A percentile compares a stretch with the other conserved stretches of the same genome.
These are phyloP conservation scores for Colletotrichum endophyticum DNA, from an alignment of 2,329 filamentous ascomycete genomes.

Conservation along the genomic window DNA sequence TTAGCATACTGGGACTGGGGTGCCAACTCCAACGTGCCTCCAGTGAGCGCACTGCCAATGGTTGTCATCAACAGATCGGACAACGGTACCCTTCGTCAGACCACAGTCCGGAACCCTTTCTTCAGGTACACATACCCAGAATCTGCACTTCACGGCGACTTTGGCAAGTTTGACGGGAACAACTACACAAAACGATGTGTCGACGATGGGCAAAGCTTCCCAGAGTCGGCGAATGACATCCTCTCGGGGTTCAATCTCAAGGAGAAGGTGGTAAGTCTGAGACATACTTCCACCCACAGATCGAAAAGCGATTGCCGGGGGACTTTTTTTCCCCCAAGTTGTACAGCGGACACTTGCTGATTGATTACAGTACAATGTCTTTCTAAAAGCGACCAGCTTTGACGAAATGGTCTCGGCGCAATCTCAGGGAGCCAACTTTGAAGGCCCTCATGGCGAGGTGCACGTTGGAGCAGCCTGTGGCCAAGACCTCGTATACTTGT, in stretches of 20 bases:
- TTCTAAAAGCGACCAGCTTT: slow-evolving; percentile 40
- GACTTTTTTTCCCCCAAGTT: neutral
- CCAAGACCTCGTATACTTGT: slow-evolving; percentile 38
- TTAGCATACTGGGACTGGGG: slow-evolving; percentile 64
- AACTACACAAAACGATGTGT: slow-evolving; percentile 14
- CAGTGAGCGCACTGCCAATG: slow-evolving; percentile 36
- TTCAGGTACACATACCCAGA: slow-evolving; percentile 55
- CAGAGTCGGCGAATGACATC: slow-evolving; percentile 39
- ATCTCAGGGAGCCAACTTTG: slow-evolving; percentile 43
- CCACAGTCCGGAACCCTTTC: slow-evolving; percentile 55
- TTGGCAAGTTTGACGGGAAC: slow-evolving; percentile 31
- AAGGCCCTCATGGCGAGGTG: slow-evolving; percentile 48
- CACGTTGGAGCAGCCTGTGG: slow-evolving; percentile 43
- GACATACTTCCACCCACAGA: neutral
- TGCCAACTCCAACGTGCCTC: slow-evolving; percentile 44
- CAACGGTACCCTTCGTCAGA: slow-evolving; percentile 27
- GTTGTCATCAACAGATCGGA: slow-evolving; percentile 46
- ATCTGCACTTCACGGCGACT: slow-evolving; percentile 39
- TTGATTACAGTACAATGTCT: slow-evolving; percentile 43
- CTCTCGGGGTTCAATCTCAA: slow-evolving; percentile 39
- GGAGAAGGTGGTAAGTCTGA: slow-evolving; percentile 43
- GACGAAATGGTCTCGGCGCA: slow-evolving; percentile 44
- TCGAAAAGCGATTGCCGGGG: neutral
- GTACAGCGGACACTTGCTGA: neutral
- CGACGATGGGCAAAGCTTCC: slow-evolving; percentile 35